Percentiles rank a stretch among this genome's conserved stretches.
Conservation (phyloP, 768 basidiomycete species). For the Boletus pseudo-olivaceus region DNA sequence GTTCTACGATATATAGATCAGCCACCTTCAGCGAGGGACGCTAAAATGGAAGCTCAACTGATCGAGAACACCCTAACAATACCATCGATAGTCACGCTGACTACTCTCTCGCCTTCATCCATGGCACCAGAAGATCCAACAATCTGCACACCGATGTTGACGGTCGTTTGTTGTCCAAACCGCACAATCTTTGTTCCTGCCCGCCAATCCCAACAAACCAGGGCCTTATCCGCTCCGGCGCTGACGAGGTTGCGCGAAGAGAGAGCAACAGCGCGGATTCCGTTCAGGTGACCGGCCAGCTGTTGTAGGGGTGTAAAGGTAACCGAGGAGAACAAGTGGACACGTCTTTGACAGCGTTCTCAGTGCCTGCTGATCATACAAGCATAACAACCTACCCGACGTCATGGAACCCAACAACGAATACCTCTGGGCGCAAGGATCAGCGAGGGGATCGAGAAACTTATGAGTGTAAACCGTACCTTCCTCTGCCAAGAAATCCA, state of each 20-base stretch:
- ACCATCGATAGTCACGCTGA: slow-evolving; percentile 91
- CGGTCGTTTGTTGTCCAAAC: slow-evolving; percentile 90
- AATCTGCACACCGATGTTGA: slow-evolving; percentile 88
- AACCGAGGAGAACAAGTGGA: slow-evolving; percentile 83
- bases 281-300: slow-evolving; percentile 81
- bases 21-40: background rate
- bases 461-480: slow-evolving; percentile 38
- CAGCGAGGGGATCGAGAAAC: background rate
- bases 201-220: slow-evolving; percentile 90
- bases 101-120: slow-evolving; percentile 73
- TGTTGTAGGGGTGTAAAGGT: slow-evolving; percentile 84
- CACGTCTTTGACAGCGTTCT: slow-evolving; percentile 49
- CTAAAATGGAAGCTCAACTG: slow-evolving; percentile 45
- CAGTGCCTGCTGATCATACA: background rate
- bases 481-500: slow-evolving; percentile 81
- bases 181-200: slow-evolving; percentile 84
- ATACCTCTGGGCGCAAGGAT: slow-evolving; percentile 56
- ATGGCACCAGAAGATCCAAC: slow-evolving; percentile 44
- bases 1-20: slow-evolving; percentile 33
- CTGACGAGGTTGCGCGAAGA: slow-evolving; percentile 84
- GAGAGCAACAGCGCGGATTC: slow-evolving; percentile 85
- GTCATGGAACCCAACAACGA: slow-evolving; percentile 91
- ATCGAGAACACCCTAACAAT: slow-evolving; percentile 90
- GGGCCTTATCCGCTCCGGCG: slow-evolving; percentile 66
- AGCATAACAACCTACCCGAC: slow-evolving; percentile 61